phyloP scores from a whole-genome alignment of 768 basidiomycete species.

The Mycena kentingensis region DNA sequence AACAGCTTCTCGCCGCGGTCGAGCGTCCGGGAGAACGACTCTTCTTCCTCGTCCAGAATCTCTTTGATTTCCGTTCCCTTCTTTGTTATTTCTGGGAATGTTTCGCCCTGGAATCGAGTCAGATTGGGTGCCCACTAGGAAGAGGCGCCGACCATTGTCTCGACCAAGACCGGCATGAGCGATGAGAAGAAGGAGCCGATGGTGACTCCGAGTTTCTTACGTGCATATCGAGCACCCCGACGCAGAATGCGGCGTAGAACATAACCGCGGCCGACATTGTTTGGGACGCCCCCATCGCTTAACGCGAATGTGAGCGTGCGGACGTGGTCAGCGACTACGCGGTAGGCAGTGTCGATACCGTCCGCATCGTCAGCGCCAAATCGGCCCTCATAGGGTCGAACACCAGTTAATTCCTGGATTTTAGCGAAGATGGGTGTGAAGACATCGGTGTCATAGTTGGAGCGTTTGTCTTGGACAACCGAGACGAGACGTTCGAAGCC shows the following conservation, averaged over 20 bases:
- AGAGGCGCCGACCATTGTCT: slow-evolving; percentile 69
- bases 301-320: slow-evolving; percentile 94
- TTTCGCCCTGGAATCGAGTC: slow-evolving; percentile 56
- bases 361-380: slow-evolving; percentile 95
- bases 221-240: slow-evolving; percentile 91
- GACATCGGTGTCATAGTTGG: slow-evolving; percentile 98
- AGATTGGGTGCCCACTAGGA: slow-evolving; percentile 2
- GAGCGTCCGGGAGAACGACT: slow-evolving; percentile 94
- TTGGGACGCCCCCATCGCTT: slow-evolving; percentile 94
- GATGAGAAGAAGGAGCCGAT: slow-evolving; percentile 96
- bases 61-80: slow-evolving; percentile 84
- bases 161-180: slow-evolving; percentile 84
- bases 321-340: slow-evolving; percentile 95
- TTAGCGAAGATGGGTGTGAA: slow-evolving; percentile 87
- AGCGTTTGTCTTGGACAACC: slow-evolving; percentile 84
- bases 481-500: slow-evolving; percentile 98
- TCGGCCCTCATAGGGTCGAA: slow-evolving; percentile 83
- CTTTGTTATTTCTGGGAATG: slow-evolving; percentile 92
- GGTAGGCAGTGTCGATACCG: slow-evolving; percentile 96
- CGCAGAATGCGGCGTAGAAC: slow-evolving; percentile 93
- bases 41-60: slow-evolving; percentile 96
- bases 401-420: slow-evolving; percentile 88
- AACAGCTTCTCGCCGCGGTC: slow-evolving; percentile 97
- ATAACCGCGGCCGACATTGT: slow-evolving; percentile 95
- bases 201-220: slow-evolving; percentile 89